Evolutionary conservation across 257 asterid species (phyloP).

Genomic region (Capsicum rhomboideum): DNA sequence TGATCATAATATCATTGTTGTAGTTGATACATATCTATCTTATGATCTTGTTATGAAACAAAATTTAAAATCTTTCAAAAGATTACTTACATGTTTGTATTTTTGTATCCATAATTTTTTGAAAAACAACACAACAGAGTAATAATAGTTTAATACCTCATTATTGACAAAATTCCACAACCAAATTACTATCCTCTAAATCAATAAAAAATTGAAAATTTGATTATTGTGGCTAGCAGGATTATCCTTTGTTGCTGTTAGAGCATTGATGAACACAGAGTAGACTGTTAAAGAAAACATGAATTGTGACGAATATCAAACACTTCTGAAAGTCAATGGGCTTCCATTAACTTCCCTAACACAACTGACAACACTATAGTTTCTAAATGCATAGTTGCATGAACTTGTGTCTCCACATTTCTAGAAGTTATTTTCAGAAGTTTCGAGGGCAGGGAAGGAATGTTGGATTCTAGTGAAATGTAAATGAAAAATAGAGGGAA

Average conservation of each 20-base stretch:
- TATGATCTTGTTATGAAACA: background rate
- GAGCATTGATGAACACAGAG: background rate
- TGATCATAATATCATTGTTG: background rate
- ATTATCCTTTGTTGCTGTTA: background rate
- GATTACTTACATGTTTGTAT: background rate
- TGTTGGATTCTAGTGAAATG: too few relatives aligned
- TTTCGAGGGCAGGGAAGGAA: too few relatives aligned
- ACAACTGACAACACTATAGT: background rate
- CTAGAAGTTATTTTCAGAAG: too few relatives aligned
- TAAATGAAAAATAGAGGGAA: too few relatives aligned
- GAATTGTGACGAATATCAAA: background rate
- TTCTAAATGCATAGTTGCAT: background rate
- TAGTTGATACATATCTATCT: background rate
- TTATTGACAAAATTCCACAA: background rate
- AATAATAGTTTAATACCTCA: background rate
- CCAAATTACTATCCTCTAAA: background rate
- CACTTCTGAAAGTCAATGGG: background rate
- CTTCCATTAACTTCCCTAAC: background rate
- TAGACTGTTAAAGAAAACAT: background rate
- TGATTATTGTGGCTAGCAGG: background rate
- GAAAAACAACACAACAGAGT: background rate
- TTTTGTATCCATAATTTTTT: background rate
- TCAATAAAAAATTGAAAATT: background rate
- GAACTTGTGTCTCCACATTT: background rate
- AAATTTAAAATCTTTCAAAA: background rate